Evolutionary conservation across 1,284 basidiomycete species (phyloP).

Genomic region (Pulveroboletus sp.): DNA sequence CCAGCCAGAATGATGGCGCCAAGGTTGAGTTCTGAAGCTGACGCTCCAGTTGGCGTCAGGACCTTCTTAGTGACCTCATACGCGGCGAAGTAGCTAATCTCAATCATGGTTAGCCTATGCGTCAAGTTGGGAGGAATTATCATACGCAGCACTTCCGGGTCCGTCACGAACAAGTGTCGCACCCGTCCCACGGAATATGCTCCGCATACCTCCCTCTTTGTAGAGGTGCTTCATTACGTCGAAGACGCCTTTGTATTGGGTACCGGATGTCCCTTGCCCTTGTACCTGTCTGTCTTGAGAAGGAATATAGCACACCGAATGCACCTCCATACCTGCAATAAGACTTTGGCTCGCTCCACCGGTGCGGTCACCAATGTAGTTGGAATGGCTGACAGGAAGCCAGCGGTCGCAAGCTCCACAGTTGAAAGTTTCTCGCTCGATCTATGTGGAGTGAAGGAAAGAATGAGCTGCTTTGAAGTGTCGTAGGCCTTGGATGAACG

Average conservation of each 20-base stretch:
- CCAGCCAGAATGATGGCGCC: slow-evolving; percentile 90
- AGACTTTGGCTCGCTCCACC: slow-evolving; percentile 96
- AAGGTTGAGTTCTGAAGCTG: slow-evolving; percentile 82
- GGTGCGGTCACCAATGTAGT: slow-evolving; percentile 92
- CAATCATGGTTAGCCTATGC: slow-evolving; percentile 4
- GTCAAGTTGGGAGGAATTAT: background rate
- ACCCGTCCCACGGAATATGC: slow-evolving; percentile 90
- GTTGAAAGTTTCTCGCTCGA: slow-evolving; percentile 67
- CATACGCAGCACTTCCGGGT: slow-evolving; percentile 94
- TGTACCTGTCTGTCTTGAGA: slow-evolving; percentile 60
- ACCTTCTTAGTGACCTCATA: slow-evolving; percentile 94
- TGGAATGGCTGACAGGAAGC: slow-evolving; percentile 93
- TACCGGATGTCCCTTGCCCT: slow-evolving; percentile 76
- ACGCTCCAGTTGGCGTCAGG: slow-evolving; percentile 77
- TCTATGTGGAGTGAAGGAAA: slow-evolving; percentile 70
- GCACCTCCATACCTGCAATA: slow-evolving; percentile 70
- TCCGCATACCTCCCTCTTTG: slow-evolving; percentile 89
- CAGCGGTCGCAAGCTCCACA: slow-evolving; percentile 86
- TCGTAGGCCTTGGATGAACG: slow-evolving; percentile 80
- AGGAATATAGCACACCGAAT: background rate
- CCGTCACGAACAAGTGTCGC: slow-evolving; percentile 95
- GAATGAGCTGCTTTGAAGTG: slow-evolving; percentile 87
- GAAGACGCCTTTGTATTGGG: slow-evolving; percentile 87
- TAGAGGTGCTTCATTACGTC: slow-evolving; percentile 94
- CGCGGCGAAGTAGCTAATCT: slow-evolving; percentile 87